Evolutionary conservation across 2,329 filamentous ascomycete genomes (phyloP).

Genomic region (Exophiala dermatitidis): DNA sequence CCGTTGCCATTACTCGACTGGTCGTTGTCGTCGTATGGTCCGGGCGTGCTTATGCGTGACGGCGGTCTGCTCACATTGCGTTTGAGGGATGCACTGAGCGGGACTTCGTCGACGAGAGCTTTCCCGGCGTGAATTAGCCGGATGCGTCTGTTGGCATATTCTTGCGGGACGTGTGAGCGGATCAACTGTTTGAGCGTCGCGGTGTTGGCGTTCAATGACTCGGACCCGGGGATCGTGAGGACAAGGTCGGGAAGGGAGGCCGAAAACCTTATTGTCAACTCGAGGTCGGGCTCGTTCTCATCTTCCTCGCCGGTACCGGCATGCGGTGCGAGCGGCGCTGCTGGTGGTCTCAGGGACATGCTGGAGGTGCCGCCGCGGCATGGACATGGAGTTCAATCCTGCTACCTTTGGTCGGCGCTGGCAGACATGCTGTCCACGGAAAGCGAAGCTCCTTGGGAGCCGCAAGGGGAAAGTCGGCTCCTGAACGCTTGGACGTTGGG

Average conservation of each 20-base stretch:
- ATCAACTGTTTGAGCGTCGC: conserved; percentile 76
- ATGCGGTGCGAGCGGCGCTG: background rate
- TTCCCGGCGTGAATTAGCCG: conserved; percentile 87
- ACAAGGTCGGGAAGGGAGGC: conserved; percentile 74
- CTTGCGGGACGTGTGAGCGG: conserved; percentile 59
- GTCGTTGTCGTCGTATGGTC: conserved; percentile 16
- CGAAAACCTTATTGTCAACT: conserved; percentile 80
- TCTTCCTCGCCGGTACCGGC: conserved; percentile 3
- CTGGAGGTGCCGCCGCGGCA: background rate
- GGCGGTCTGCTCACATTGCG: conserved; percentile 48
- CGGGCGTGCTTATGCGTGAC: conserved; percentile 35
- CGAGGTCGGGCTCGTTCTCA: conserved; percentile 1
- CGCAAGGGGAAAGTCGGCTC: no score
- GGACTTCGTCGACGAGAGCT: conserved; percentile 66
- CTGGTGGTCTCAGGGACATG: conserved; percentile 16
- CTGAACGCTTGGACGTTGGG: no score
- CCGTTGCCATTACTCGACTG: conserved; percentile 20
- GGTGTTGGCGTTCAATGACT: conserved; percentile 49
- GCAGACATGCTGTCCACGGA: background rate
- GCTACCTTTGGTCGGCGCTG: background rate
- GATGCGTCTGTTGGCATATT: conserved; percentile 61
- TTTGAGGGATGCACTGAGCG: conserved; percentile 62
- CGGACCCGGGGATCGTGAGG: conserved; percentile 58
- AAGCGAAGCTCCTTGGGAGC: no score
- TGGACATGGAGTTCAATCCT: background rate